These are phyloP conservation scores for Peronospora farinosa DNA, from an alignment of 352 stramenopile species.

Conservation along the genomic window DNA sequence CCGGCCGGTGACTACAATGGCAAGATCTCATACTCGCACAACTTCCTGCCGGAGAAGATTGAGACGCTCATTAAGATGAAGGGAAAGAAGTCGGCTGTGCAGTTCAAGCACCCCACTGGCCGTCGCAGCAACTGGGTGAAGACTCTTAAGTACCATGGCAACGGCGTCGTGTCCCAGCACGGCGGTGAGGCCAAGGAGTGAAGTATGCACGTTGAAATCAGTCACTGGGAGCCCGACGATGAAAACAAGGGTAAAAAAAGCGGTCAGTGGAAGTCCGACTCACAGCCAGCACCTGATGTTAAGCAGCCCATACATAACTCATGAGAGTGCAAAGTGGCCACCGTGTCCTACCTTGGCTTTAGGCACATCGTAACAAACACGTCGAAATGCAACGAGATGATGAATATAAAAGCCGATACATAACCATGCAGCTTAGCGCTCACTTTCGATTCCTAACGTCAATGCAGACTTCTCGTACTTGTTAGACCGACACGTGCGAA, in stretches of 20 bases:
- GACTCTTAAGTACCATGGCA: conserved; percentile 84
- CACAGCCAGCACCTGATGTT: conserved; percentile 1
- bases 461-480: conserved; percentile 3
- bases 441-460: conserved; percentile 17
- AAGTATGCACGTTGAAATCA: conserved; percentile 18
- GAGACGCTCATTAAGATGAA: conserved; percentile 76
- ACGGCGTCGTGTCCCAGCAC: conserved; percentile 75
- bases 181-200: conserved; percentile 69
- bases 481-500: conserved; percentile 61
- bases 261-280: background rate
- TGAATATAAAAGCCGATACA: conserved; percentile 30
- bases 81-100: conserved; percentile 65
- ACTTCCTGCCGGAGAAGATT: conserved; percentile 71
- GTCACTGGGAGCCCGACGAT: conserved; percentile 9
- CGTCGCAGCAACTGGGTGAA: conserved; percentile 84
- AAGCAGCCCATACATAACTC: conserved; percentile 18
- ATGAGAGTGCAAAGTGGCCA: conserved; percentile 5
- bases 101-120: conserved; percentile 73
- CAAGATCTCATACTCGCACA: conserved; percentile 83
- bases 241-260: background rate
- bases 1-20: conserved; percentile 58
- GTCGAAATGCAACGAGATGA: conserved; percentile 4
- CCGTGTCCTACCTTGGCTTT: conserved; percentile 2
- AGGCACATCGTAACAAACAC: background rate
- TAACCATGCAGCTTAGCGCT: conserved; percentile 28